Evolutionary conservation across 2,329 filamentous ascomycete species (phyloP).

Genomic region (Fusarium tricinctum): DNA sequence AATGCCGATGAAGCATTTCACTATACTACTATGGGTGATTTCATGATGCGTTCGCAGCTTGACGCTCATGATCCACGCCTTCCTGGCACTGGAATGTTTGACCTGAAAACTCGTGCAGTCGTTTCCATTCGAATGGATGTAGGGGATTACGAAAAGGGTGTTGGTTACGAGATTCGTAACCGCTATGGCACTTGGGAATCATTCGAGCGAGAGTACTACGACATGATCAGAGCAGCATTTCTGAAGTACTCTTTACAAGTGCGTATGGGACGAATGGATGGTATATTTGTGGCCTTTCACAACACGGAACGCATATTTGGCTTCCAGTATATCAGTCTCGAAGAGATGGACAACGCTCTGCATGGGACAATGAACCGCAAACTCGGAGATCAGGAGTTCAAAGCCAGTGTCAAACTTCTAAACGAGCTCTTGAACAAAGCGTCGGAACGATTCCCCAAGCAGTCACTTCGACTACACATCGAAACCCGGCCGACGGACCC

Average conservation of each 20-base stretch:
- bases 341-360: constrained; percentile 91
- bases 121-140: constrained; percentile 92
- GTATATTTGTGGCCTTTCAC: constrained; percentile 96
- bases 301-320: constrained; percentile 96
- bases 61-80: constrained; percentile 89
- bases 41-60: constrained; percentile 94
- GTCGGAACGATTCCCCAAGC: constrained; percentile 79
- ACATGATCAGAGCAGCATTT: constrained; percentile 95
- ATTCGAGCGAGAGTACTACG: constrained; percentile 94
- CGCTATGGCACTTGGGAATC: constrained; percentile 87
- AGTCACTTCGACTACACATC: constrained; percentile 83
- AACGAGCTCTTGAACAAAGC: constrained; percentile 84
- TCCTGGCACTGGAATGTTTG: constrained; percentile 93
- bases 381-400: constrained; percentile 88
- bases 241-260: constrained; percentile 97
- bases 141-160: constrained; percentile 76
- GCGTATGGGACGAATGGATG: constrained; percentile 97
- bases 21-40: constrained; percentile 87
- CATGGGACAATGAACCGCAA: constrained; percentile 78
- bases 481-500: constrained; percentile 75
- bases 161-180: constrained; percentile 87
- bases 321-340: constrained; percentile 91
- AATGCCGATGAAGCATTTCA: constrained; percentile 84
- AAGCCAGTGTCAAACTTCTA: constrained; percentile 81
- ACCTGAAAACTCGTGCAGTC: constrained; percentile 94